Evolutionary conservation across 2,329 filamentous ascomycete genomes (phyloP).

Genomic region (Tolypocladium sp.): DNA sequence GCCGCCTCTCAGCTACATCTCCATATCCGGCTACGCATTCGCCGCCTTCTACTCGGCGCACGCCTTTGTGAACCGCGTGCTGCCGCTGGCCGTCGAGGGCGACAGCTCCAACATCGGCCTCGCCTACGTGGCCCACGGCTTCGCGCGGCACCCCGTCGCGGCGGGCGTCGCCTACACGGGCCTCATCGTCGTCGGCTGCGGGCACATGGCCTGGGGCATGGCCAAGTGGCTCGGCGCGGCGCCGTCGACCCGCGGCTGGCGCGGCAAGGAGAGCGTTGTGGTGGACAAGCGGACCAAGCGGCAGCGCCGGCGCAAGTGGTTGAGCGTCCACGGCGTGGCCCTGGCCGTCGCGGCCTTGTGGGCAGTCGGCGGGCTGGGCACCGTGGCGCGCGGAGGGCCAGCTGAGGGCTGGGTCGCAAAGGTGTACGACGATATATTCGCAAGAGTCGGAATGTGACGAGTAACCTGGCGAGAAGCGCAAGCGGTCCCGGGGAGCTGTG

Average conservation of each 20-base stretch:
- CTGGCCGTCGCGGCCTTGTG: conserved; percentile 55
- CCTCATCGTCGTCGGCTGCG: conserved; percentile 58
- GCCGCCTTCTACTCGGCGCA: conserved; percentile 60
- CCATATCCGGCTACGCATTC: conserved; percentile 63
- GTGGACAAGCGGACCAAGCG: conserved; percentile 42
- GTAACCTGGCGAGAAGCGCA: background rate
- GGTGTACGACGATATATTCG: conserved; percentile 63
- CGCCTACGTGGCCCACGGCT: conserved; percentile 77
- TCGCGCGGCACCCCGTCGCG: conserved; percentile 58
- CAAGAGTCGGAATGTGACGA: conserved; percentile 17
- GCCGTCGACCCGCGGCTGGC: conserved; percentile 43
- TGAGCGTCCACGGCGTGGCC: conserved; percentile 58
- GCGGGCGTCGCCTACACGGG: conserved; percentile 62
- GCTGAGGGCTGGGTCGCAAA: conserved; percentile 71
- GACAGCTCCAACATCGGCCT: conserved; percentile 81
- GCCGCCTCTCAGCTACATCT: conserved; percentile 64
- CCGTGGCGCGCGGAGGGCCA: conserved; percentile 64
- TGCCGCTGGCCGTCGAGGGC: conserved; percentile 70
- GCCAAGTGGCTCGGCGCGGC: conserved; percentile 70
- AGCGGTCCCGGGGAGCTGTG: background rate
- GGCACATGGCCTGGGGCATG: conserved; percentile 77
- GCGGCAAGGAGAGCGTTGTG: conserved; percentile 28
- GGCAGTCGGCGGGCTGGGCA: conserved; percentile 70
- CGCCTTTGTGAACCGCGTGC: conserved; percentile 62
- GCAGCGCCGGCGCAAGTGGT: conserved; percentile 57